Conservation (phyloP, 352 stramenopile species). For the Peronospora farinosa region DNA sequence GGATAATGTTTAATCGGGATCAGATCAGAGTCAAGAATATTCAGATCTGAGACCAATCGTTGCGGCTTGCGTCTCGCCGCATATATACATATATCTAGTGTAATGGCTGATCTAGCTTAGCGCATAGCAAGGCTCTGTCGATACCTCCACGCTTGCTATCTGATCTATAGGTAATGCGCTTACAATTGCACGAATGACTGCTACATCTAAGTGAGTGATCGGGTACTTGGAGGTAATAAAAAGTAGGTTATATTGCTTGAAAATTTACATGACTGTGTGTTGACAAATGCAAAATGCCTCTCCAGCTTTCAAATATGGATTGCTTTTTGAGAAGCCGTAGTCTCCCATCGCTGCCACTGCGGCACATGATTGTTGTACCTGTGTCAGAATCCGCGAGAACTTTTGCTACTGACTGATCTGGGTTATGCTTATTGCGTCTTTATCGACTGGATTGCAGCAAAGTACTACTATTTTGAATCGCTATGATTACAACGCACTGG, state of each 20-base stretch:
- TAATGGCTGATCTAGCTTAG: no score
- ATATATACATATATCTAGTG: no score
- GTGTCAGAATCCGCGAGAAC: slow-evolving; percentile 76
- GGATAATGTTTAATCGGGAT: slow-evolving; percentile 10
- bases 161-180: no score
- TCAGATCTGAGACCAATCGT: slow-evolving; percentile 3
- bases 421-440: slow-evolving; percentile 74
- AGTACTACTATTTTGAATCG: slow-evolving; percentile 76
- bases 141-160: no score
- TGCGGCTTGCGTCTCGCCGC: no score
- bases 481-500: slow-evolving; percentile 53
- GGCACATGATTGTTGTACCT: slow-evolving; percentile 43
- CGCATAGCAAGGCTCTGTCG: no score
- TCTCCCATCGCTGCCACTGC: slow-evolving; percentile 8
- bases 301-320: slow-evolving; percentile 67
- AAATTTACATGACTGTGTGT: no score
- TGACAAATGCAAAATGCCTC: no score
- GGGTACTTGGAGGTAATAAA: no score
- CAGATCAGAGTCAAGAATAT: slow-evolving; percentile 12
- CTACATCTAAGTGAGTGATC: no score
- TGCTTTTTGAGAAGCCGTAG: slow-evolving; percentile 22
- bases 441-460: slow-evolving; percentile 64
- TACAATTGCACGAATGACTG: no score
- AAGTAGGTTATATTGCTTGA: no score
- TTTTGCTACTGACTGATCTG: slow-evolving; percentile 64